Evolutionary conservation across 108 stramenopile genomes (phyloP), one percentile per base, ranked within the genome.

Genomic region (Thalassiosira profunda): DNA sequence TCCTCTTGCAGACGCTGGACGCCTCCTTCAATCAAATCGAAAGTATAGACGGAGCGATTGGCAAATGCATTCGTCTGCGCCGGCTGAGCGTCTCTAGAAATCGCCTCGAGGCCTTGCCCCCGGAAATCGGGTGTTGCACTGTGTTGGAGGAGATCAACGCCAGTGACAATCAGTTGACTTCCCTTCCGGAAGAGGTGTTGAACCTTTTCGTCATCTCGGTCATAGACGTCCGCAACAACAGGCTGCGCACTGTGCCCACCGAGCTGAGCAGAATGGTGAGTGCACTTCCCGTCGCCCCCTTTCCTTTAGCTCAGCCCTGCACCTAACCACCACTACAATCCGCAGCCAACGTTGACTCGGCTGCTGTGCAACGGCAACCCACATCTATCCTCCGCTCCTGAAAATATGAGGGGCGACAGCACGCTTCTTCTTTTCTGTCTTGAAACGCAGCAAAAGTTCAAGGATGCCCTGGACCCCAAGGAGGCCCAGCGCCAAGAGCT

Each of bases 191-290:
- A 33, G 37, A 43, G 20, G 33, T 75, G 26, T 25, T 45, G 35
- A 24, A 40, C 28, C 46, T 75, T 3, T 15, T 53, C 34, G 49
- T 52, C 10, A 48, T 75, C 17, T 51, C 57, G 0, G 42, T 38
- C 5, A 51, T 75, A 11, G 74, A 75, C 33, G 58, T 67, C 26
- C 29, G 74, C 38, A 60, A 67, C 20, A 75, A 75, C 45, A 40
- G 42, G n/a, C 21, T 75, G 21, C 12, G 0, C 5, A 45, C 48
- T 24, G 30, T 75, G 43, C 74, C 74, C 2, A 18, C 43, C 17
- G 63, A 66, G 25, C 34, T 75, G 23, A 52, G 64, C n/a, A 58
- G 74, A 45, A 51, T 75, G 70, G 70, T 70, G 70, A 70, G 70
- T n/a, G n/a, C n/a, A n/a, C n/a, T n/a, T n/a, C n/a, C n/a, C n/a